These are phyloP conservation scores for Phaeodactylum tricornutum DNA, from an alignment of 108 stramenopile species.

Conservation along the genomic window DNA sequence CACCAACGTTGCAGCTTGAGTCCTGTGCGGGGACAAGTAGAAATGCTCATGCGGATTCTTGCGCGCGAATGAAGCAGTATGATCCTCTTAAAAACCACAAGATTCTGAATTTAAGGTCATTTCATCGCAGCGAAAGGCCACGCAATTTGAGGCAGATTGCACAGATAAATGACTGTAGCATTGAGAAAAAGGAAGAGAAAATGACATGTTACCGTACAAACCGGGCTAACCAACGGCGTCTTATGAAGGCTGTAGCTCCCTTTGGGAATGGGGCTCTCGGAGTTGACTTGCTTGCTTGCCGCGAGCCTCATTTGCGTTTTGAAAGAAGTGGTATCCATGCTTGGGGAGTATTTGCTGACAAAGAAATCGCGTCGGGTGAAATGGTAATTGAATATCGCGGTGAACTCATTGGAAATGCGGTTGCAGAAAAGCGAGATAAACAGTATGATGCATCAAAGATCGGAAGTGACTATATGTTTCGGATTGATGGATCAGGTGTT, in stretches of 20 bases:
- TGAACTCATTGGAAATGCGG: slow-evolving; percentile 79
- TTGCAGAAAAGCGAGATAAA: slow-evolving; percentile 83
- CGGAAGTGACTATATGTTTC: slow-evolving; percentile 92
- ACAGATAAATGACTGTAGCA: no score
- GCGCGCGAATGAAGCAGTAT: no score
- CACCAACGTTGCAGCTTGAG: no score
- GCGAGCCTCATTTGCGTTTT: slow-evolving; percentile 59
- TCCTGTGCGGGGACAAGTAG: no score
- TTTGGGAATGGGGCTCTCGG: slow-evolving; percentile 23
- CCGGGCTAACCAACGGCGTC: slow-evolving; percentile 58
- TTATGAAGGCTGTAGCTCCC: slow-evolving; percentile 39
- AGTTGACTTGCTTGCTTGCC: slow-evolving; percentile 50
- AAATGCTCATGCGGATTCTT: no score
- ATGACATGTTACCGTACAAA: slow-evolving; percentile 40
- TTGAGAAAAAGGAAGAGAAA: slow-evolving; percentile 28
- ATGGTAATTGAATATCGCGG: slow-evolving; percentile 92
- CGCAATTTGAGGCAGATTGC: no score
- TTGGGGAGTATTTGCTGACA: slow-evolving; percentile 79
- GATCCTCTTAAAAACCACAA: no score
- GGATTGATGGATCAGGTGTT: slow-evolving; percentile 71
- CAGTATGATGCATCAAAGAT: slow-evolving; percentile 81
- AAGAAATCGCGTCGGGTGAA: slow-evolving; percentile 49
- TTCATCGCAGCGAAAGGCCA: no score
- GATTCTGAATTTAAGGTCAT: no score
- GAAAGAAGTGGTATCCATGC: slow-evolving; percentile 64